Base-by-base conservation (phyloP, 352 stramenopile species). In the Phytophthora sansomeana region DNA sequence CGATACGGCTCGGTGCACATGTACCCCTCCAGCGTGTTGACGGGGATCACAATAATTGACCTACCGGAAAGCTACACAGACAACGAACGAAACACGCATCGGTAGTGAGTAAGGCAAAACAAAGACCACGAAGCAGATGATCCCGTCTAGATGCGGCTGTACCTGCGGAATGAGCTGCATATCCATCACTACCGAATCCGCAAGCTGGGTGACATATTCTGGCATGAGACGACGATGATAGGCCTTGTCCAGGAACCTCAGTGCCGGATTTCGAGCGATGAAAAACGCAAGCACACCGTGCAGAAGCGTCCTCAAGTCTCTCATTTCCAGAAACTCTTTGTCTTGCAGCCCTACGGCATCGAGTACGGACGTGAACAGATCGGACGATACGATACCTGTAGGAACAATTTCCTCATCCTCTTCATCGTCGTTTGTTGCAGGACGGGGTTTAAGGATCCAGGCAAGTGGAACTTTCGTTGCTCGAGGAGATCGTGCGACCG, bases 221-320 rank as follows among this genome's bases (percentile, higher is more conserved):
- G 80, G 72, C 24, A 90, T 76, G 24, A 83, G 58, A 16, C 83
- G 67, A 9, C 77, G 74, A 58, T 91, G 83, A 38, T 81, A 76
- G 1, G 77, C 75, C 58, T 90, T 91, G 62, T 83, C 79, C 75
- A 90, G 70, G 57, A 90, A 85, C 28, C 69, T 76, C 13, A 91
- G 74, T 28, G 66, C 36, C 11, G 67, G 67, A 54, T 79, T 91
- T 13, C 70, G 72, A 24, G 80, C 77, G 57, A 91, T 77, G 14
- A 74, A 77, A 46, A 82, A 84, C n/a, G 79, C 77, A 4, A 90
- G 58, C 54, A 85, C 58, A 46, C 86, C 78, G 17, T 88, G 78
- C 17, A 84, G 32, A 19, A 87, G 83, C 17, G 77, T 69, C 35
- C 63, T 59, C 42, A 91, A 39, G 6, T 83, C 80, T 33, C 63